phyloP scores from a whole-genome alignment of 345 rosid species.

The Crucihimalaya himalaica region DNA sequence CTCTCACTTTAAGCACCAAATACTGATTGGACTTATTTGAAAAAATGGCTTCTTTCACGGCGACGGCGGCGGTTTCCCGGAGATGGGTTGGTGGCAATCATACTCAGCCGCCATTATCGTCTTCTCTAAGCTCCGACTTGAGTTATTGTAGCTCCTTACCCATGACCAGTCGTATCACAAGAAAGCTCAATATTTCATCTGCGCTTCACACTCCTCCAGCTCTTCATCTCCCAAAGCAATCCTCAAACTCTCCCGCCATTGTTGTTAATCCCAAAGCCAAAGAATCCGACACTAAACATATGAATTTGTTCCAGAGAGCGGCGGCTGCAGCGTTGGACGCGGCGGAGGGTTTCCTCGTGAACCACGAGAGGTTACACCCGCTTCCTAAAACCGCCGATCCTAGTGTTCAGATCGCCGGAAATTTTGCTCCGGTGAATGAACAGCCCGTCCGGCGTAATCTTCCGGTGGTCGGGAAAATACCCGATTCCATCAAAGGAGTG shows the following conservation, averaged over 20 bases:
- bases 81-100: conserved; percentile 33
- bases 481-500: conserved; percentile 64
- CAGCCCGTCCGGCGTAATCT: conserved; percentile 57
- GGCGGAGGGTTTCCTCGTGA: conserved; percentile 56
- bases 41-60: conserved; percentile 44
- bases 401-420: conserved; percentile 67
- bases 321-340: conserved; percentile 60
- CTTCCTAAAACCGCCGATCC: conserved; percentile 86
- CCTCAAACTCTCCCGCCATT: conserved; percentile 39
- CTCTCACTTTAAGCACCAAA: conserved; percentile 20
- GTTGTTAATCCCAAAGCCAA: conserved; percentile 25
- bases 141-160: conserved; percentile 25
- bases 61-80: conserved; percentile 38
- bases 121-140: conserved; percentile 34
- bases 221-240: conserved; percentile 56
- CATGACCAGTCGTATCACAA: conserved; percentile 33
- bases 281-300: conserved; percentile 34
- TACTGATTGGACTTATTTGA: background rate
- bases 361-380: conserved; percentile 58
- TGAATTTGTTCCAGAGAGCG: conserved; percentile 63
- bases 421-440: conserved; percentile 78
- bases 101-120: conserved; percentile 38
- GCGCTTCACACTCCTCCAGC: conserved; percentile 61
- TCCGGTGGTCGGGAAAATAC: conserved; percentile 64
- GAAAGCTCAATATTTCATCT: conserved; percentile 42